Evolutionary conservation across 345 rosid genomes (phyloP).

Genomic region (Adansonia digitata): DNA sequence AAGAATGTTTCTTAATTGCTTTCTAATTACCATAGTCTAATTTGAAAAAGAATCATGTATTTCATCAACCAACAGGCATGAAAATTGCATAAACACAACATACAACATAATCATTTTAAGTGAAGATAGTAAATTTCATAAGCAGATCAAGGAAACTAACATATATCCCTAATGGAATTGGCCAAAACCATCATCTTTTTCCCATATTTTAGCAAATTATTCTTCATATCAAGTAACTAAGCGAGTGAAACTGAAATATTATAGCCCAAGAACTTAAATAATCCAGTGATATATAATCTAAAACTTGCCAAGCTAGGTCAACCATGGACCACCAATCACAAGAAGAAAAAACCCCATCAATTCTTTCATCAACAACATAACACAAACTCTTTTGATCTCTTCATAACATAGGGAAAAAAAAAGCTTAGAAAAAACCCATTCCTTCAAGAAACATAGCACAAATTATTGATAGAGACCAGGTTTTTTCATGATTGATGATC

Average conservation of each 20-base stretch:
- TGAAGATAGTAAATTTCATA: background rate
- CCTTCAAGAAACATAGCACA: slow-evolving; percentile 5
- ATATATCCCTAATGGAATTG: background rate
- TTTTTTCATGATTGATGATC: background rate
- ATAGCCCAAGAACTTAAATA: background rate
- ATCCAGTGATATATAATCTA: background rate
- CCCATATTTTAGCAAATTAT: background rate
- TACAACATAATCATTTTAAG: background rate
- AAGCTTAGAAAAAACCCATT: background rate
- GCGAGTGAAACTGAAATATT: background rate
- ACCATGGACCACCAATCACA: background rate
- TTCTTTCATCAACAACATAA: slow-evolving; percentile 7
- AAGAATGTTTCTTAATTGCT: background rate
- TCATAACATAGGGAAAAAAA: background rate
- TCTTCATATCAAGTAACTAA: background rate
- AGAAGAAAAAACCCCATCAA: background rate
- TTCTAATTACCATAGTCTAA: background rate
- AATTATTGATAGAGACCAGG: background rate
- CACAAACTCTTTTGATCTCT: slow-evolving; percentile 8
- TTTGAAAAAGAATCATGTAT: background rate
- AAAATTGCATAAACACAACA: background rate
- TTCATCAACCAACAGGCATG: background rate
- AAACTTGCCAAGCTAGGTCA: background rate
- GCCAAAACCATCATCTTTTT: background rate
- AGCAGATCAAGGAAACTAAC: background rate